Percentiles rank a stretch among this genome's conserved stretches.
phyloP scores from a whole-genome alignment of 352 stramenopile species.

The Globisporangium nunn region DNA sequence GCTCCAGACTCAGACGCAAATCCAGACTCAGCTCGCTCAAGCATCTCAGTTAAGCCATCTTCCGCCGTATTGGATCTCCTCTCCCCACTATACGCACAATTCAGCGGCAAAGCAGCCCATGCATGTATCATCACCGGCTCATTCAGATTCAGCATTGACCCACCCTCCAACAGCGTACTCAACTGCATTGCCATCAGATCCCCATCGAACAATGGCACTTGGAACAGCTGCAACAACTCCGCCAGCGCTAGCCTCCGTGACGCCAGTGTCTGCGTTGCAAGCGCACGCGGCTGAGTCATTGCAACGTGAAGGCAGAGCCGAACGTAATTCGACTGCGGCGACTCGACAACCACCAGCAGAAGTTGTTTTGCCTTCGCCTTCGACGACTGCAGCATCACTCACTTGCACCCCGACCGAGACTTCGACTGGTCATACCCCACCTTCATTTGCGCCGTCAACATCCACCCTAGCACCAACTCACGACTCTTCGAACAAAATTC shows the following conservation, averaged over 20 bases:
- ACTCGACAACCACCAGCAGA: too few relatives aligned
- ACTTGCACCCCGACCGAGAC: neutral
- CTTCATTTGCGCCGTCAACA: neutral
- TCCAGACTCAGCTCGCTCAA: conserved; percentile 16
- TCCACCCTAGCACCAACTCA: neutral
- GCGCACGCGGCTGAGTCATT: neutral
- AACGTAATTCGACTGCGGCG: too few relatives aligned
- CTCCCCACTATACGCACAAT: conserved; percentile 1
- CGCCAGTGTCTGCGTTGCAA: too few relatives aligned
- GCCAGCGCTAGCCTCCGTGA: neutral
- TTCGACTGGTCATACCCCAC: neutral
- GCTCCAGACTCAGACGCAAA: conserved; percentile 28
- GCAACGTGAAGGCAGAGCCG: neutral
- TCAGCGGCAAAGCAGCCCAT: neutral
- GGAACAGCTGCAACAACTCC: neutral
- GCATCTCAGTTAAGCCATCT: neutral
- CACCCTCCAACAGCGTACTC: neutral
- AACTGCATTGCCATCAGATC: neutral
- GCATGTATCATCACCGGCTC: neutral
- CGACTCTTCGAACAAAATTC: conserved; percentile 8
- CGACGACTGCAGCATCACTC: neutral
- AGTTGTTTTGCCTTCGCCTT: too few relatives aligned
- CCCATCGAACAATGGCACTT: neutral
- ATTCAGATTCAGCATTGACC: neutral
- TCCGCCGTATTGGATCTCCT: conserved; percentile 7